phyloP scores from a whole-genome alignment of 805 yeast genomes.

The Hanseniaspora clermontiae region DNA sequence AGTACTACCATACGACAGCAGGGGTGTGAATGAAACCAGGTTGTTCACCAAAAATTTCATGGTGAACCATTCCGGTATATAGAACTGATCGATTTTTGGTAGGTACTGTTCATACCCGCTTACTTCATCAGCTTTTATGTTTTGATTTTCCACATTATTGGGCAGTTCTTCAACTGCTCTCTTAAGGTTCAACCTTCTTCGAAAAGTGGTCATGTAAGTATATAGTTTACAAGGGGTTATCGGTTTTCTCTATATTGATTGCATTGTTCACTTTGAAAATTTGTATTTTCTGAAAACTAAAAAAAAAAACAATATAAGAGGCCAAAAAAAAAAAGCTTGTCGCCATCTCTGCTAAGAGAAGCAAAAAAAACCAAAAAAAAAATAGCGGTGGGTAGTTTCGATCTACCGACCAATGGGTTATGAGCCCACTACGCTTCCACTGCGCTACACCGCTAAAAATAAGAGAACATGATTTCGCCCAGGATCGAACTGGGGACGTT shows the following conservation, averaged over 20 bases:
- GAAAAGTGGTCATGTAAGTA: not conserved
- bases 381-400: slow-evolving; percentile 15
- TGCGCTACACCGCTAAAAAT: slow-evolving; percentile 14
- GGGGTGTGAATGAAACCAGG: slow-evolving; percentile 66
- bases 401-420: slow-evolving; percentile 15
- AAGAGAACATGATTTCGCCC: slow-evolving; percentile 80
- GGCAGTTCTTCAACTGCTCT: not conserved
- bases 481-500: slow-evolving; percentile 99
- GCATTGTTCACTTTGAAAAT: too few species aligned
- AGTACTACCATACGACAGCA: slow-evolving; percentile 79
- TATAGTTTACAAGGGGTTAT: not conserved
- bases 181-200: not conserved
- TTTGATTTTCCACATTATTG: not conserved
- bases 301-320: too few species aligned
- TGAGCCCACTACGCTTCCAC: slow-evolving; percentile 15
- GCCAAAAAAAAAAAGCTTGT: not conserved
- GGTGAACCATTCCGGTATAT: slow-evolving; percentile 39
- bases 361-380: slow-evolving; percentile 6
- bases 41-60: slow-evolving; percentile 48
- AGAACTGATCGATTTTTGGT: slow-evolving; percentile 33
- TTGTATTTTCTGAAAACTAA: too few species aligned
- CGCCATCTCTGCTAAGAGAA: not conserved
- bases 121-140: not conserved
- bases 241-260: too few species aligned
- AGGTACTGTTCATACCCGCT: slow-evolving; percentile 21